Evolutionary conservation across 108 stramenopile genomes (phyloP).

Genomic region (Mediolabrus comicus): DNA sequence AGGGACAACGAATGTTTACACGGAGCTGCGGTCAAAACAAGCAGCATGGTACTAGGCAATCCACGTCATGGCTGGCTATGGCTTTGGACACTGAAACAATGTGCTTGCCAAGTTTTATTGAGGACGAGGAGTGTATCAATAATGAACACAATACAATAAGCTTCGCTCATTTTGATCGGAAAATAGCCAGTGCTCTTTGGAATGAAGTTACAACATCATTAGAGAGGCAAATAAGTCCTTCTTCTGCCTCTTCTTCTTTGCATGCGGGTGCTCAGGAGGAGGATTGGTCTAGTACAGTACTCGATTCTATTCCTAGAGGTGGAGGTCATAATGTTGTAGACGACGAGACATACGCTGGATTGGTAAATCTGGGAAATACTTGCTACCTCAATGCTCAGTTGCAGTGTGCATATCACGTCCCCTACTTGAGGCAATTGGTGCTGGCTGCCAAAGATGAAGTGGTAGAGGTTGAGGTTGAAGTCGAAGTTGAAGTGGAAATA

Average conservation of each 20-base stretch:
- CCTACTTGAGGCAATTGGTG: conserved; percentile 53
- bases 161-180: not conserved
- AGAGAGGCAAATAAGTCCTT: not conserved
- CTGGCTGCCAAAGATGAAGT: conserved; percentile 36
- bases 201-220: conserved; percentile 4
- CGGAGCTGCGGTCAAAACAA: not conserved
- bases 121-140: not conserved
- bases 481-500: conserved; percentile 27
- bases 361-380: conserved; percentile 86
- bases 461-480: conserved; percentile 23
- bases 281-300: conserved; percentile 4
- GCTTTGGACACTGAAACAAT: not conserved
- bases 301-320: conserved; percentile 34
- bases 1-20: not conserved
- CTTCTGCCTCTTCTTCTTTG: not conserved
- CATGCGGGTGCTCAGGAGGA: not conserved
- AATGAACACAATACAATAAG: not conserved
- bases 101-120: no score
- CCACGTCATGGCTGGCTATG: not conserved
- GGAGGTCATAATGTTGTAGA: conserved; percentile 23
- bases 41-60: not conserved
- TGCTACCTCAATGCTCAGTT: conserved; percentile 88
- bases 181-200: not conserved
- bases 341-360: not conserved
- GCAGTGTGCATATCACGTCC: conserved; percentile 86